Evolutionary conservation across 495 filamentous ascomycete genomes (phyloP).

Genomic region (Neurospora intermedia): DNA sequence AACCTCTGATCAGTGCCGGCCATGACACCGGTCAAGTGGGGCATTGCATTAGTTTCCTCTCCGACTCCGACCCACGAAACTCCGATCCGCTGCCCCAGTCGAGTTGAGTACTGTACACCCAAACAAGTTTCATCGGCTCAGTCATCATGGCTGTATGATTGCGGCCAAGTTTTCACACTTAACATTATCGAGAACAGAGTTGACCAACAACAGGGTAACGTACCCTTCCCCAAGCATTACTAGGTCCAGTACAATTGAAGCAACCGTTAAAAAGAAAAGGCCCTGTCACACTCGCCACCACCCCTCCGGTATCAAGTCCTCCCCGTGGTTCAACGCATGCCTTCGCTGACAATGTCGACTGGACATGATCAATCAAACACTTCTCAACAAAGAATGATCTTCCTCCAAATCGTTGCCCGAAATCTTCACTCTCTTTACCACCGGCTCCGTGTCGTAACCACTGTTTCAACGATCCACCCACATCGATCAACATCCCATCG

Average conservation of each 20-base stretch:
- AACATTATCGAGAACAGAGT: background rate
- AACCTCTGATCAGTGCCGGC: background rate
- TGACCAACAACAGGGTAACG: background rate
- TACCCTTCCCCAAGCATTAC: background rate
- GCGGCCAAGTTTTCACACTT: background rate
- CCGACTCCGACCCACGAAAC: background rate
- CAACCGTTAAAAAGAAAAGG: background rate
- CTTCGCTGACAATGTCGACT: background rate
- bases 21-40: background rate
- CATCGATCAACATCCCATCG: background rate
- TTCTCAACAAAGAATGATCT: background rate
- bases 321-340: background rate
- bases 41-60: background rate
- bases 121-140: background rate
- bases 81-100: background rate
- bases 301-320: background rate
- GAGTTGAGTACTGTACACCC: background rate
- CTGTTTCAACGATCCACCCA: background rate
- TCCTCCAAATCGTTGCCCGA: background rate
- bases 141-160: background rate
- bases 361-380: background rate
- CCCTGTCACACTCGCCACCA: background rate
- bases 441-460: background rate
- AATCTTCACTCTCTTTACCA: background rate
- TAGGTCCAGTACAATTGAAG: background rate